Conservation (phyloP, 371 early-diverging fungal species). For the Mortierella sp. region DNA sequence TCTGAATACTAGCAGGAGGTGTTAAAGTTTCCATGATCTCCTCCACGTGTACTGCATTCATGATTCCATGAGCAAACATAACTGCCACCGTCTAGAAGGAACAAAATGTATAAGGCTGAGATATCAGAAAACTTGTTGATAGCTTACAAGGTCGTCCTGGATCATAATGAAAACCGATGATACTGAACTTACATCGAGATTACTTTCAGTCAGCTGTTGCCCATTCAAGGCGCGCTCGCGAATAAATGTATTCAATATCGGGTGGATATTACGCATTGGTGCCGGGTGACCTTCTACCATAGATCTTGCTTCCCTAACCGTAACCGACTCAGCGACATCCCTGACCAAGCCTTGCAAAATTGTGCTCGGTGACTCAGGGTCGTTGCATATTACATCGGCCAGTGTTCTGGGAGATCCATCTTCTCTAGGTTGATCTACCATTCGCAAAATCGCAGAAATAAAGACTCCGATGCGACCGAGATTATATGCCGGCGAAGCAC, state of each 20-base stretch:
- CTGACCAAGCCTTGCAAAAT: constrained; percentile 45
- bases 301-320: constrained; percentile 49
- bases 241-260: constrained; percentile 45
- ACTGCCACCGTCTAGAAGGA: constrained; percentile 40
- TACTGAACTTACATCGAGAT: constrained; percentile 39
- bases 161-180: neutral
- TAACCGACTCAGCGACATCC: constrained; percentile 45
- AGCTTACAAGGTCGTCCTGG: neutral
- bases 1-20: constrained; percentile 42
- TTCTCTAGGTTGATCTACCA: constrained; percentile 57
- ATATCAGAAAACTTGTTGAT: neutral
- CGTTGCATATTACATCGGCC: constrained; percentile 56
- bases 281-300: constrained; percentile 52
- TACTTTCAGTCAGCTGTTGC: constrained; percentile 47
- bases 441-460: constrained; percentile 52
- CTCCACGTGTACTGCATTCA: constrained; percentile 52
- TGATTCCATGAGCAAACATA: constrained; percentile 48
- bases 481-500: constrained; percentile 45
- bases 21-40: constrained; percentile 43
- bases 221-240: constrained; percentile 46
- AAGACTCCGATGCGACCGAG: constrained; percentile 55
- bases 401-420: constrained; percentile 53
- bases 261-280: constrained; percentile 51
- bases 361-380: constrained; percentile 31
- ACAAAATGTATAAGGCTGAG: neutral